These are phyloP conservation scores for Solanum hybrid DNA, from an alignment of 305 asterid species.

Conservation along the genomic window DNA sequence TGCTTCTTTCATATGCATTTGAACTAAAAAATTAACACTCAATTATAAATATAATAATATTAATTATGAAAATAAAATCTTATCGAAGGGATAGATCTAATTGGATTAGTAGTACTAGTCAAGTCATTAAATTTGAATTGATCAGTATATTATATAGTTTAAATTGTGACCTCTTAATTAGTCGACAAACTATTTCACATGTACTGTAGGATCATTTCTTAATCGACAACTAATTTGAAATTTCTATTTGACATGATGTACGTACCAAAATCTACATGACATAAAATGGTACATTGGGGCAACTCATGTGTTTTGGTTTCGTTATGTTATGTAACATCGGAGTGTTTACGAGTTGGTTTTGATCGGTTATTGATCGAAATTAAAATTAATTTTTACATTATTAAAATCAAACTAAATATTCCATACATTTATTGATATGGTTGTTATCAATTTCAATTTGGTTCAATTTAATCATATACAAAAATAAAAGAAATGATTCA, in stretches of 20 bases:
- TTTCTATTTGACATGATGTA: background rate
- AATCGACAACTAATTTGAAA: background rate
- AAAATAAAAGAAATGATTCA: no score
- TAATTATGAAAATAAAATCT: background rate
- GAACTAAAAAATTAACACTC: background rate
- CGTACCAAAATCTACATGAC: background rate
- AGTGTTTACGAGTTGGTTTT: rapidly evolving
- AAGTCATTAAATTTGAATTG: background rate
- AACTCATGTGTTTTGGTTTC: background rate
- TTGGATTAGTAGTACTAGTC: background rate
- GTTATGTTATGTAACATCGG: background rate
- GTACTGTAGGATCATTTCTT: background rate
- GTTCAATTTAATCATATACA: no score
- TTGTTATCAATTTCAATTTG: no score
- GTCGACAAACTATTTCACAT: background rate
- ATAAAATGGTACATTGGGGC: background rate
- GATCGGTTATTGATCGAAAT: background rate
- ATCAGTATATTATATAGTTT: background rate
- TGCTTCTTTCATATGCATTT: background rate
- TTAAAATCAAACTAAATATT: no score
- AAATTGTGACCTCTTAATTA: background rate
- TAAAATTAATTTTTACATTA: no score
- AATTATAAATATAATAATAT: background rate
- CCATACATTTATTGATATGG: no score
- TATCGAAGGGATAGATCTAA: background rate